A percentile compares a stretch with the other conserved stretches of the same genome.
Conservation (phyloP, 2,329 filamentous ascomycete species). For the Scolecobasidium constrictum region DNA sequence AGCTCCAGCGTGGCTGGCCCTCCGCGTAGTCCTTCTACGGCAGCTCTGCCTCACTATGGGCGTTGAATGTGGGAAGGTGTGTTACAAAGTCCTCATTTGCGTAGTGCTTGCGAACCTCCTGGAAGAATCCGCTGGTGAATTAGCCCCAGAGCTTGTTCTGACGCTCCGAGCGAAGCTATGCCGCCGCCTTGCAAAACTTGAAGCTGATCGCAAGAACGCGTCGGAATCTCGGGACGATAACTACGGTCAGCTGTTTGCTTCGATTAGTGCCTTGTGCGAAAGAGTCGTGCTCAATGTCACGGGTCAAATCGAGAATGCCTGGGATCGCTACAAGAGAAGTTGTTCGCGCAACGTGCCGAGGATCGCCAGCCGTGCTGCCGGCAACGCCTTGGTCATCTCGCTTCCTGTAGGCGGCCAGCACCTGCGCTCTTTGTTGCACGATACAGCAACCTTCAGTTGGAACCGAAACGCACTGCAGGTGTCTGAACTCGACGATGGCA, state of each 20-base stretch:
- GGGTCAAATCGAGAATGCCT: neutral
- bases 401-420: neutral
- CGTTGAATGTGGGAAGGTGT: constrained; percentile 29
- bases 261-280: constrained; percentile 12
- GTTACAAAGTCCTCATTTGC: constrained; percentile 49
- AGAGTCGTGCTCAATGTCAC: neutral
- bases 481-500: neutral
- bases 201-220: constrained; percentile 25
- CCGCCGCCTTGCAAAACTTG: constrained; percentile 47
- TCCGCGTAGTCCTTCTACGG: constrained; percentile 48
- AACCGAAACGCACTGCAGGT: neutral
- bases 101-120: constrained; percentile 37
- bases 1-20: constrained; percentile 49
- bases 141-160: constrained; percentile 25
- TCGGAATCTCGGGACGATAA: constrained; percentile 4
- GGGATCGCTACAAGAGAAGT: neutral
- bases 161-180: constrained; percentile 43
- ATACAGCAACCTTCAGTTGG: neutral
- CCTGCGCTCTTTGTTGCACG: neutral
- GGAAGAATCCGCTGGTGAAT: constrained; percentile 21
- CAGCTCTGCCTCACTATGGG: constrained; percentile 34
- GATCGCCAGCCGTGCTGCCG: neutral
- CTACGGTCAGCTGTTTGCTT: constrained; percentile 21
- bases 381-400: neutral
- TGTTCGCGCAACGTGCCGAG: neutral